Percentiles rank a stretch among this genome's conserved stretches.
Evolutionary conservation across 495 filamentous ascomycete genomes (phyloP).

Genomic region (Friedmanniomyces simplex): DNA sequence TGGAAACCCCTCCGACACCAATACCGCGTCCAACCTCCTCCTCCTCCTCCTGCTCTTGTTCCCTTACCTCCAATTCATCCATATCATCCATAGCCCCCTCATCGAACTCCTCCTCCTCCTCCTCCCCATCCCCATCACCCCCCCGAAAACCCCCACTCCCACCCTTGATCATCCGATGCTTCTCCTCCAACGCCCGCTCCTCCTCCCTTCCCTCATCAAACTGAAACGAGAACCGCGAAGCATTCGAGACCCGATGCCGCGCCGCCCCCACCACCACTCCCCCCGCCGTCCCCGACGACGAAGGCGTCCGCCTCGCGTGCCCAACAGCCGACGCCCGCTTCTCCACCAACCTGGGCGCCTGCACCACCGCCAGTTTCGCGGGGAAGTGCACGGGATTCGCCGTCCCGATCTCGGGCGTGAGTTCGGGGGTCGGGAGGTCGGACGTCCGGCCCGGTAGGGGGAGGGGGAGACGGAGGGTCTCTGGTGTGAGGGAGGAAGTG

Average conservation of each 20-base stretch:
- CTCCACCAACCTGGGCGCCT: conserved; percentile 6
- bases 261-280: conserved; percentile 31
- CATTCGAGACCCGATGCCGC: conserved; percentile 73
- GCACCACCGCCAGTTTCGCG: not conserved
- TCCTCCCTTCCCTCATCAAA: conserved; percentile 71
- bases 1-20: not conserved
- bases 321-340: conserved; percentile 22
- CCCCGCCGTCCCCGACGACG: too few relatives aligned
- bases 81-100: conserved; percentile 29
- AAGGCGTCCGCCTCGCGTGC: conserved; percentile 11
- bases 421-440: not conserved
- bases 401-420: conserved; percentile 8
- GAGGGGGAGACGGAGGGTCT: not conserved
- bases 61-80: conserved; percentile 19
- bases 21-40: not conserved
- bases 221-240: conserved; percentile 87
- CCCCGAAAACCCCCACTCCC: not conserved
- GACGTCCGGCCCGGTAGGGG: not conserved
- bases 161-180: conserved; percentile 47
- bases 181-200: conserved; percentile 76
- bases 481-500: not conserved
- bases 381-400: conserved; percentile 6
- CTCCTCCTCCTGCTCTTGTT: not conserved
- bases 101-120: conserved; percentile 40
- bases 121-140: conserved; percentile 13